phyloP scores from a whole-genome alignment of 169 alveolate species.

The Eimeria tenella region DNA sequence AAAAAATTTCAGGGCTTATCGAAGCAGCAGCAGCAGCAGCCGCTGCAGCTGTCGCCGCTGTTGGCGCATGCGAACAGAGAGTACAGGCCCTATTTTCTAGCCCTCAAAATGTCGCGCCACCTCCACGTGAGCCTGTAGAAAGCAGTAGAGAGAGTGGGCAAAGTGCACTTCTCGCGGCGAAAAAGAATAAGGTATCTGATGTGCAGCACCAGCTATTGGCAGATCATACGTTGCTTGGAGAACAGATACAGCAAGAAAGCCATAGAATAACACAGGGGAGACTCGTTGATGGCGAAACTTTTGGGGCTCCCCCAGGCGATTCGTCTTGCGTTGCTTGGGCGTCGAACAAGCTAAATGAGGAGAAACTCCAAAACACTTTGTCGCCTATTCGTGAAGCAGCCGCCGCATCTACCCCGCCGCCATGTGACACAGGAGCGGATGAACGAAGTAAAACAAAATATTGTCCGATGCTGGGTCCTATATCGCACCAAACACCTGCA shows the following conservation, averaged over 20 bases:
- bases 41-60: constrained; percentile 53
- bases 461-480: background rate
- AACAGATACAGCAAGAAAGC: background rate
- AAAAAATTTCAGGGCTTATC: background rate
- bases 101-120: background rate
- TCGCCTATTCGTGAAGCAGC: background rate
- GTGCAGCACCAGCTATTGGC: background rate
- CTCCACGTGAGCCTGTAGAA: background rate
- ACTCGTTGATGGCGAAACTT: background rate
- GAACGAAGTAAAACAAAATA: background rate
- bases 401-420: background rate
- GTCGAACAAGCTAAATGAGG: background rate
- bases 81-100: background rate
- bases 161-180: background rate
- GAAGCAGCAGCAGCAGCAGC: constrained; percentile 55
- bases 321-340: background rate
- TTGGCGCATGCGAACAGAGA: constrained; percentile 38
- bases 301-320: background rate
- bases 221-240: background rate
- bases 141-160: background rate
- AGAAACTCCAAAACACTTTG: background rate
- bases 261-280: too few relatives aligned
- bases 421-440: background rate
- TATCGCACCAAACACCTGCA: background rate
- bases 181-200: background rate